Conservation (phyloP, 202 grass and related monocot species). For the Saccharum hybrid region DNA sequence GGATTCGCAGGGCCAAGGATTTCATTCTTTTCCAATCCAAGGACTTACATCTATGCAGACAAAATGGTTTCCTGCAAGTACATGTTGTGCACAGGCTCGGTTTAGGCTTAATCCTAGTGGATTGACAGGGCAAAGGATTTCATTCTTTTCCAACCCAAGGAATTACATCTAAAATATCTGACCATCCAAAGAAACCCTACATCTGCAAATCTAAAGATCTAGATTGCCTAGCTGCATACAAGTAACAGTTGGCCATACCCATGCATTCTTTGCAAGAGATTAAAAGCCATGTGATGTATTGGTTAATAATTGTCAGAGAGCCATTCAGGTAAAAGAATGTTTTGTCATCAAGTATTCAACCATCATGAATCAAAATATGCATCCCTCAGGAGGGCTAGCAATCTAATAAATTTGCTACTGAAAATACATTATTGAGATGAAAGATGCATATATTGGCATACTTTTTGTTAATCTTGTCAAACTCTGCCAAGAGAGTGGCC, state of each 20-base stretch:
- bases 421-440: constrained; percentile 26
- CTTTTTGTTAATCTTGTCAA: constrained; percentile 94
- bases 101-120: no score
- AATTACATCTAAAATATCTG: neutral
- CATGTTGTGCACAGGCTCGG: no score
- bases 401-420: neutral
- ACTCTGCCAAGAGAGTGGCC: constrained; percentile 73
- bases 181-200: no score
- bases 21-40: no score
- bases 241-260: no score
- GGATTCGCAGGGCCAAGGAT: no score
- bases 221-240: no score
- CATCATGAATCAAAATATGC: constrained; percentile 5
- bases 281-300: neutral
- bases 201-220: no score
- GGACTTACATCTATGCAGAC: no score
- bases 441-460: constrained; percentile 50
- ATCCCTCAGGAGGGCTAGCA: neutral
- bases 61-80: no score
- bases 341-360: neutral
- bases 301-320: neutral
- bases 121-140: no score
- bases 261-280: neutral
- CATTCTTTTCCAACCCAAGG: no score
- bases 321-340: neutral